Base-by-base conservation (phyloP, 805 yeast genomes). In the Wickerhamomyces silvicola region DNA sequence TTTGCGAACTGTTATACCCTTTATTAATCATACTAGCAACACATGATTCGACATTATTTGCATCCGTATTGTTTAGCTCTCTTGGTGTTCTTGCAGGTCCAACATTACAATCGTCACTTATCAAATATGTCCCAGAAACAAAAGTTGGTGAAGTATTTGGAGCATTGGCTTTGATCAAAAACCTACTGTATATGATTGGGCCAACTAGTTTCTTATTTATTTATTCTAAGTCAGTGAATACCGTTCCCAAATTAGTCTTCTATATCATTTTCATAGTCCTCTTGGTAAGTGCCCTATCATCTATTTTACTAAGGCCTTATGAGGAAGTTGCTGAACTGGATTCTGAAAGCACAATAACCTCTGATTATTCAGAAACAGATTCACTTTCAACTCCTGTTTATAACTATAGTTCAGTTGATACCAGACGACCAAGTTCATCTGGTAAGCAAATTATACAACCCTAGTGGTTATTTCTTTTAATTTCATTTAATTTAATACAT, bases 101-200 rank as follows among this genome's bases (percentile, higher is more conserved):
- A 1, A 64, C 78, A 0, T 40, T 79, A 9, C 79, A 74, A 45
- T 65, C 81, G 0, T 42, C 81, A 2, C 56, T 80, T 9, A 64
- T 77, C 33, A 82, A 82, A 50, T 76, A 77, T 51, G 71, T 67
- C 38, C 72, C 75, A 2, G 74, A 73, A 24, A 64, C 68, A 10
- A 68, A 68, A 39, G 65, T 74, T 5, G 94, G 94, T 12, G 86
- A 80, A 52, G 62, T 78, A 12, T 81, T 80, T 57, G 87, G 90
- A 8, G 85, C 80, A 1, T 52, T 81, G 27, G 73, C 85, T 0
- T 51, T 81, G 30, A 49, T 79, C 12, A 72, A 75, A 48, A 78
- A 74, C 41, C 30, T 70, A 0, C 53, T 70, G 4, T 54, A 60
- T 37, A 57, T 78, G 37, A 35, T 68, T 7, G 56, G 66, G 1